Evolutionary conservation across 768 basidiomycete species (phyloP).

Genomic region (Ephemerocybe angulata): DNA sequence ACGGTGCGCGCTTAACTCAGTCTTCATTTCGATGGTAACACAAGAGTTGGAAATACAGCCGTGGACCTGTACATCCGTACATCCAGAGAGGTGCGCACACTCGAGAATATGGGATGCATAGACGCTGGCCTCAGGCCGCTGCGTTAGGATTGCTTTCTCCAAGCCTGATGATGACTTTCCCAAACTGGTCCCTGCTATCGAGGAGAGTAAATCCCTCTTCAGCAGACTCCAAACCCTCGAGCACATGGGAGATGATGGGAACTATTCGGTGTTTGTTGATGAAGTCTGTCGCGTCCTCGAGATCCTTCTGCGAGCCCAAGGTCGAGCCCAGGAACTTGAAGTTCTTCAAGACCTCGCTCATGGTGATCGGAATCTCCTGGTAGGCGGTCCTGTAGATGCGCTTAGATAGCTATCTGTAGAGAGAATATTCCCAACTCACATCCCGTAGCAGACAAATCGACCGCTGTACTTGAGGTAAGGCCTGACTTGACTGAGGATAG

Average conservation of each 20-base stretch:
- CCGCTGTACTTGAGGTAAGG: constrained; percentile 56
- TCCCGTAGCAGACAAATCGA: constrained; percentile 61
- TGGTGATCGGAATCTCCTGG: constrained; percentile 61
- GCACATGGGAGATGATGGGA: constrained; percentile 65
- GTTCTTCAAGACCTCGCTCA: constrained; percentile 75
- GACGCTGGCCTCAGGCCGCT: too few species aligned
- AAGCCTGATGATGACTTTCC: constrained; percentile 68
- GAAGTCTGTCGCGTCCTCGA: constrained; percentile 69
- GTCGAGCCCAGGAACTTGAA: constrained; percentile 75
- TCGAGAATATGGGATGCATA: too few species aligned
- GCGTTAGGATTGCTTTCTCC: too few species aligned
- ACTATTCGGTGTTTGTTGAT: constrained; percentile 60
- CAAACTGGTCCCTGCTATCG: constrained; percentile 64
- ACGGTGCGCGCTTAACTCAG: too few species aligned
- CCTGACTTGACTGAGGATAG: constrained; percentile 50
- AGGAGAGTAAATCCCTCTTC: constrained; percentile 72
- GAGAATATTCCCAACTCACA: too few species aligned
- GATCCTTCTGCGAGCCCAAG: constrained; percentile 78
- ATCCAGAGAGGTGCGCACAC: too few species aligned
- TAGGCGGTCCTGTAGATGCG: constrained; percentile 51
- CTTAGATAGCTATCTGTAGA: too few species aligned
- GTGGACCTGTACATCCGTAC: too few species aligned
- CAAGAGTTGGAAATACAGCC: too few species aligned
- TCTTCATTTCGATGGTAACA: too few species aligned
- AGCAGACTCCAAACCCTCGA: constrained; percentile 60